These are phyloP conservation scores for Hordeum pubiflorum DNA, from an alignment of 202 grass and related monocot species.

Conservation along the genomic window DNA sequence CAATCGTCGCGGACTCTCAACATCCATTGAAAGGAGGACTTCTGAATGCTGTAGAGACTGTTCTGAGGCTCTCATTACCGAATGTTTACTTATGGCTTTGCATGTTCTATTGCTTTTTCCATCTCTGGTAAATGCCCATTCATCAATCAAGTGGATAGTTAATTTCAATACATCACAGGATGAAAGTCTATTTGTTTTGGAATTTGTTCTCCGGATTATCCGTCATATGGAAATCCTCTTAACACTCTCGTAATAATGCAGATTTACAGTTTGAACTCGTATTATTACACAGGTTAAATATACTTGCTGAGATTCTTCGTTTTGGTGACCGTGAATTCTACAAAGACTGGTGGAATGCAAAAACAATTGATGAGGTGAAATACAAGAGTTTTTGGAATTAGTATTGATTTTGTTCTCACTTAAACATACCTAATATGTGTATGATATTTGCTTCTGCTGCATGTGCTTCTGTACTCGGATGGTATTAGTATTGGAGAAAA, in stretches of 20 bases:
- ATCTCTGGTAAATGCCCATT: constrained; percentile 59
- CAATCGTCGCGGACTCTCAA: constrained; percentile 69
- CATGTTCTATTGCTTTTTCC: constrained; percentile 83
- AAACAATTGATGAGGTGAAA: constrained; percentile 71
- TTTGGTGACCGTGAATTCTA: constrained; percentile 86
- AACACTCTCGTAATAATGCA: not conserved
- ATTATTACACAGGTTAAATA: constrained; percentile 51
- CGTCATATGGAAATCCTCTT: not conserved
- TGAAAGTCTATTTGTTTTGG: not conserved
- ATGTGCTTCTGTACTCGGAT: constrained; percentile 24
- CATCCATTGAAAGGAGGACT: constrained; percentile 65
- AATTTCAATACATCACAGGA: not conserved
- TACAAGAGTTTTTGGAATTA: not conserved
- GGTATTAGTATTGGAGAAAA: constrained; percentile 78
- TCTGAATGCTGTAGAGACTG: constrained; percentile 57
- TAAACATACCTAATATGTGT: constrained; percentile 18
- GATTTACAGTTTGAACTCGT: not conserved
- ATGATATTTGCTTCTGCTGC: constrained; percentile 23
- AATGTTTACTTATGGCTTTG: constrained; percentile 83
- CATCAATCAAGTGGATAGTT: not conserved
- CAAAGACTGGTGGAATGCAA: constrained; percentile 88
- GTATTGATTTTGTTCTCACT: not conserved
- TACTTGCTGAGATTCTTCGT: constrained; percentile 73
- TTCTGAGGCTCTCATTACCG: constrained; percentile 68
- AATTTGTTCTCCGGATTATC: not conserved